These are phyloP conservation scores for Kodamaea kakaduensis DNA, from an alignment of 805 yeast genomes.

Conservation along the genomic window DNA sequence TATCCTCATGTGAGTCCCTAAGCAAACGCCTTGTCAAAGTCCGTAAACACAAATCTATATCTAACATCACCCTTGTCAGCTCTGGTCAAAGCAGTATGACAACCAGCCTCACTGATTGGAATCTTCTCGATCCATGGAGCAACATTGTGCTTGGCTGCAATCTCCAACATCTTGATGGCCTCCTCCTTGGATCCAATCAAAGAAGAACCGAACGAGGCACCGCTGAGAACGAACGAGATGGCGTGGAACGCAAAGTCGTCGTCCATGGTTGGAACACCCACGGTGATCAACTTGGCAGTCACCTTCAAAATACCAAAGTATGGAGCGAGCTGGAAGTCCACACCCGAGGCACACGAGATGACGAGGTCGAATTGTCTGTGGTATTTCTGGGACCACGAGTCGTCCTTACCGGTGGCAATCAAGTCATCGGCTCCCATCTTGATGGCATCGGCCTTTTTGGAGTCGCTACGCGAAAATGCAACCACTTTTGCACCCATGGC, in stretches of 20 bases:
- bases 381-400: slow-evolving; percentile 27
- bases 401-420: slow-evolving; percentile 43
- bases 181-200: slow-evolving; percentile 32
- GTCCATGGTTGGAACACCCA: slow-evolving; percentile 24
- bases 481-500: slow-evolving; percentile 62
- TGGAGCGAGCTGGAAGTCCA: slow-evolving; percentile 16
- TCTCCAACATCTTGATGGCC: slow-evolving; percentile 32
- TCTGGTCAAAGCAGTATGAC: slow-evolving; percentile 29
- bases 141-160: slow-evolving; percentile 34
- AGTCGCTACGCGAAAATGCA: slow-evolving; percentile 50
- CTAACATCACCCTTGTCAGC: slow-evolving; percentile 32
- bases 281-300: slow-evolving; percentile 21
- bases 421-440: slow-evolving; percentile 54
- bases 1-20: too few species aligned
- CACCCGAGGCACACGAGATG: slow-evolving; percentile 45
- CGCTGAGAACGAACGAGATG: slow-evolving; percentile 22
- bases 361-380: slow-evolving; percentile 40
- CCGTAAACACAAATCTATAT: slow-evolving; percentile 55
- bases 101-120: slow-evolving; percentile 30
- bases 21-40: slow-evolving; percentile 45
- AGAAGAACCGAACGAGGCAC: slow-evolving; percentile 26
- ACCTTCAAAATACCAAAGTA: slow-evolving; percentile 22
- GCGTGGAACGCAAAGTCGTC: slow-evolving; percentile 21
- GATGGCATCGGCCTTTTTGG: slow-evolving; percentile 49
- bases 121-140: slow-evolving; percentile 34